Evolutionary conservation across 2,329 filamentous ascomycete species (phyloP).

Genomic region (Fusarium sublunatum): DNA sequence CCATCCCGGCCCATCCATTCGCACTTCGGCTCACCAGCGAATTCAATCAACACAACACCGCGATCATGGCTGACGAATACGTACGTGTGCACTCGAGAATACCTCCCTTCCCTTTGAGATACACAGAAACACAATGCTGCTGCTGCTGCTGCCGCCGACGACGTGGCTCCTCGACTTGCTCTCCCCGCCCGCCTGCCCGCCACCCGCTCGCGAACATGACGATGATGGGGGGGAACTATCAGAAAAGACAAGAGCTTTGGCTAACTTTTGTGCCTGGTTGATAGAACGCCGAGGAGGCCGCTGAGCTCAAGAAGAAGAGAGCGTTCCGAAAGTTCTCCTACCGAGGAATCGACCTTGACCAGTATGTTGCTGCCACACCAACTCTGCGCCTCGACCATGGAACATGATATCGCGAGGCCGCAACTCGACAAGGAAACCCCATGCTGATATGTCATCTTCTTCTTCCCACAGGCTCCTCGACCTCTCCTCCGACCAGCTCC

Average conservation of each 20-base stretch:
- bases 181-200: conserved; percentile 11
- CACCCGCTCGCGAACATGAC: conserved; percentile 12
- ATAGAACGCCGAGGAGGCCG: conserved; percentile 96
- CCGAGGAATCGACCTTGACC: conserved; percentile 99
- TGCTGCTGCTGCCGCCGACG: conserved; percentile 13
- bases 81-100: conserved; percentile 65
- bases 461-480: conserved; percentile 85
- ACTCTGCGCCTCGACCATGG: conserved; percentile 45
- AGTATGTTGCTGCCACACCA: conserved; percentile 72
- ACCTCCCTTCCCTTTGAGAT: conserved; percentile 41
- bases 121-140: conserved; percentile 7
- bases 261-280: conserved; percentile 47
- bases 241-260: conserved; percentile 28
- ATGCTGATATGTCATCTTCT: conserved; percentile 38
- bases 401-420: conserved; percentile 18
- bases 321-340: conserved; percentile 99
- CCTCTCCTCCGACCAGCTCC: conserved; percentile 97
- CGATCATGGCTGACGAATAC: conserved; percentile 91
- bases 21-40: conserved; percentile 60
- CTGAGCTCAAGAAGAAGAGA: conserved; percentile 99
- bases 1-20: conserved; percentile 55
- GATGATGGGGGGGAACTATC: conserved; percentile 7
- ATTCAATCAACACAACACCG: conserved; percentile 58
- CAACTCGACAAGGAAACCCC: conserved; percentile 17
- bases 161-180: conserved; percentile 46